phyloP scores from a whole-genome alignment of 2,329 filamentous ascomycete genomes.

The Talaromyces sp. region DNA sequence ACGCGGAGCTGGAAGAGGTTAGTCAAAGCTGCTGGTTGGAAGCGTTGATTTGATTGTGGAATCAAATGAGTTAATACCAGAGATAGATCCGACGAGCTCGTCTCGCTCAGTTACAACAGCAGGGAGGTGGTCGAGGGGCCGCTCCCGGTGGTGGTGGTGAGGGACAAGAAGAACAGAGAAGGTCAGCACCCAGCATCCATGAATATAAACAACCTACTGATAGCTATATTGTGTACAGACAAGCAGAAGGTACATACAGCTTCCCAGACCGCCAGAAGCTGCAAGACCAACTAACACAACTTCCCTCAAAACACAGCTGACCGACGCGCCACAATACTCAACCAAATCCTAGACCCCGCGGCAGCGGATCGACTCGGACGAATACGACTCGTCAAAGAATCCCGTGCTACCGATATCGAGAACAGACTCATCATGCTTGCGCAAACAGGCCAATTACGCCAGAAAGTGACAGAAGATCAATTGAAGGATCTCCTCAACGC shows the following conservation, averaged over 20 bases:
- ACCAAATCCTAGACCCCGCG: conserved; percentile 90
- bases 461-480: conserved; percentile 87
- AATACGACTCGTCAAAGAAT: conserved; percentile 92
- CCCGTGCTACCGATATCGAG: conserved; percentile 83
- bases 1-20: conserved; percentile 62
- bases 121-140: conserved; percentile 47
- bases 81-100: conserved; percentile 81
- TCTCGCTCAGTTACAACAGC: conserved; percentile 83
- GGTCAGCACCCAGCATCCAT: conserved; percentile 54
- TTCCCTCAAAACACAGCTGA: conserved; percentile 21
- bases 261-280: background rate
- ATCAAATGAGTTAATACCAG: background rate
- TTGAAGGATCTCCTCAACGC: conserved; percentile 86
- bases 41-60: background rate
- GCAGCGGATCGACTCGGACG: conserved; percentile 88
- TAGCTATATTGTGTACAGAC: background rate
- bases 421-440: conserved; percentile 90
- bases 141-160: conserved; percentile 46
- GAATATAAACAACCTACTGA: too few relatives aligned
- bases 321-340: conserved; percentile 56
- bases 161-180: conserved; percentile 60
- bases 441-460: conserved; percentile 74
- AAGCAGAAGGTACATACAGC: conserved; percentile 11
- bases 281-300: background rate
- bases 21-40: conserved; percentile 7